Evolutionary conservation across 2,329 filamentous ascomycete genomes (phyloP), one percentile per base, ranked within the genome.

Genomic region (Talaromyces atroroseus): DNA sequence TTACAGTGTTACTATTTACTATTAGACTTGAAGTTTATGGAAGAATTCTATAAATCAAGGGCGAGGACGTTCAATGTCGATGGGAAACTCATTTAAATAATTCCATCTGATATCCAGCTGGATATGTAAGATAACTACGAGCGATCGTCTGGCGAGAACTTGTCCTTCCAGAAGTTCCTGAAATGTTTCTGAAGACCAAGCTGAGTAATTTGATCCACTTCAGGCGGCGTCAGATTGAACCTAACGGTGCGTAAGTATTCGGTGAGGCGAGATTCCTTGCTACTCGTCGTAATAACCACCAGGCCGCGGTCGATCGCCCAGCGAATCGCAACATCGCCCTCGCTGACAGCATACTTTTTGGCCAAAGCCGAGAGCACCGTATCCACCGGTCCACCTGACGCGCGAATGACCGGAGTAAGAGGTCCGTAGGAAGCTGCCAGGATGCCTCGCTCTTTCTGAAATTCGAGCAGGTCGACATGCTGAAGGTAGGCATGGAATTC

Each of bases 251-350:
- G 71, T 59, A 85, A 63, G 62, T 85, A 85, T 63, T 83, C 80
- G 56, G 74, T 80, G 65, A 86, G 61, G 16, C 83, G 73, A 60
- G 81, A 76, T 68, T 85, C 82, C 65, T 85, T 86, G 49, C 75
- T 71, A 57, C 79, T 83, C 2, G 83, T 86, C 5, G 82, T 85
- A 57, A 87, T 78, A 0, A 80, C 70, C 16, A 85, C 76, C 56
- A 80, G 68, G 23, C 82, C 82, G 63, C 83, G 81, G 61, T 86
- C 82, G 51, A 86, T 77, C 49, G 77, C 80, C 82, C 82, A 87
- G 52, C 83, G 71, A 54, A 86, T 64, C 51, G 77, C 69, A 53
- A 86, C 78, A 67, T 86, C 82, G 1, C 75, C 78, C 49, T 81
- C 76, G 52, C 67, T 76, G 46, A 85, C 83, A 0, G 75, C 80